Base-by-base conservation (phyloP, 2,329 filamentous ascomycete species). In the Iodosphaeria phyllophila region DNA sequence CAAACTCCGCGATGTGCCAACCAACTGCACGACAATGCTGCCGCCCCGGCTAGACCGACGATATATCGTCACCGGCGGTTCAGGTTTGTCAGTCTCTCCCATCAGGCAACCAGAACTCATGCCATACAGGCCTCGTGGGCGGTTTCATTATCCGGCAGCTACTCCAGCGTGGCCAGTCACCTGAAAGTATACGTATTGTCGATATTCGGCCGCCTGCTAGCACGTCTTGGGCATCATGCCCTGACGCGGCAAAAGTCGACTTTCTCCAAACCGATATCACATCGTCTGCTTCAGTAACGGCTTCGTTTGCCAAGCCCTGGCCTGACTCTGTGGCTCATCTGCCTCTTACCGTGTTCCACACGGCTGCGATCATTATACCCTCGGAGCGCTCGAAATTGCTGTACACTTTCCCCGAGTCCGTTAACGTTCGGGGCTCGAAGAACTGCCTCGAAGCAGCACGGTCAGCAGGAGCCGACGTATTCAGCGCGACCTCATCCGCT, bases 341-440 rank as follows among this genome's bases (percentile, higher is more conserved):
- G 4, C 61, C 63, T 2, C 42, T 69, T 13, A 66, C 62, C 1
- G 62, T 69, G 9, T 65, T 62, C 35, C 64, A 69, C 43, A 66
- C 57, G 1, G 64, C 62, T 3, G 64, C 63, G 1, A 48, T 55
- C 5, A 66, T 69, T 29, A 47, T 60, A 8, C 52, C 59, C 0
- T 51, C 48, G 10, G 62, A 68, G 28, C 54, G 63, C 5, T 48
- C 51, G 24, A 36, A 39, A 22, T 40, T 48, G 16, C 45, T 58
- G 16, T 61, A 66, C 32, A 39, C 47, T 13, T 51, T 54, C 14
- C 51, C 51, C 27, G 48, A 48, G 24, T 41, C 46, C 11, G 58
- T 66, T 27, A 70, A 69, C 31, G 48, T 64, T 13, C 39, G 36
- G 6, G 64, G 63, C 6, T 60, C 60, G 2, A 41, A 42, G 11